phyloP scores from a whole-genome alignment of 78 protist species.

The Chrysochromulina tobinii region DNA sequence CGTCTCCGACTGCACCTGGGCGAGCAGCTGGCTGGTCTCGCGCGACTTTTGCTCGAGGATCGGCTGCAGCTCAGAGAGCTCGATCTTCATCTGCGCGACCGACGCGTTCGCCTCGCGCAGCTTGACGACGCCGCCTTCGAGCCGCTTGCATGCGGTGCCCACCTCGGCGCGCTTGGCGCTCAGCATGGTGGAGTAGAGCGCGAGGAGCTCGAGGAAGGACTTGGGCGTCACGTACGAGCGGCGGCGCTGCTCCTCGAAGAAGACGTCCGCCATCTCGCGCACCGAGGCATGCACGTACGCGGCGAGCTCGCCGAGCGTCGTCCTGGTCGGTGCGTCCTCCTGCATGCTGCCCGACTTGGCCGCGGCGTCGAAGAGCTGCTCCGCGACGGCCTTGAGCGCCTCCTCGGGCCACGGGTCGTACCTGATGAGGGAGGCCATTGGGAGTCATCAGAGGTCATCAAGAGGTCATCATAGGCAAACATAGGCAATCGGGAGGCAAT shows the following conservation, averaged over 20 bases:
- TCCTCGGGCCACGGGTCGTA: constrained; percentile 67
- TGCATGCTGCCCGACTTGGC: too few species aligned
- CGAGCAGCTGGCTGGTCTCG: constrained; percentile 58
- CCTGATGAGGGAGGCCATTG: too few species aligned
- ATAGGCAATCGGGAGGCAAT: too few species aligned
- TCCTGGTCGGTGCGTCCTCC: constrained; percentile 17
- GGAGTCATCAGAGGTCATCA: too few species aligned
- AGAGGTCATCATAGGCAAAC: too few species aligned
- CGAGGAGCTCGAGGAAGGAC: constrained; percentile 42
- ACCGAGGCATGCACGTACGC: constrained; percentile 50
- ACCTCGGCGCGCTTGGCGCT: constrained; percentile 5
- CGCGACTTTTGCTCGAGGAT: not conserved
- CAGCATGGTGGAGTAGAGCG: constrained; percentile 35
- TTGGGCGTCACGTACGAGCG: constrained; percentile 27
- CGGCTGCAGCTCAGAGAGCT: constrained; percentile 65
- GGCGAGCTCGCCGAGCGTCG: constrained; percentile 28
- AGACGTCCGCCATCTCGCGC: not conserved
- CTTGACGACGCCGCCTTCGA: constrained; percentile 57
- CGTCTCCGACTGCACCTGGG: constrained; percentile 40
- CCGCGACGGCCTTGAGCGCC: constrained; percentile 51
- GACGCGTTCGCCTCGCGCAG: constrained; percentile 54
- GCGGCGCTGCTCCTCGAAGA: not conserved
- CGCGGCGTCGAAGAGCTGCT: constrained; percentile 40
- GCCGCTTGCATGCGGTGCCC: not conserved
- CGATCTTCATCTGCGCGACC: constrained; percentile 66